A percentile compares a stretch with the other conserved stretches of the same genome.
These are phyloP conservation scores for Penicillium daleae DNA, from an alignment of 495 filamentous ascomycete genomes.

Conservation along the genomic window DNA sequence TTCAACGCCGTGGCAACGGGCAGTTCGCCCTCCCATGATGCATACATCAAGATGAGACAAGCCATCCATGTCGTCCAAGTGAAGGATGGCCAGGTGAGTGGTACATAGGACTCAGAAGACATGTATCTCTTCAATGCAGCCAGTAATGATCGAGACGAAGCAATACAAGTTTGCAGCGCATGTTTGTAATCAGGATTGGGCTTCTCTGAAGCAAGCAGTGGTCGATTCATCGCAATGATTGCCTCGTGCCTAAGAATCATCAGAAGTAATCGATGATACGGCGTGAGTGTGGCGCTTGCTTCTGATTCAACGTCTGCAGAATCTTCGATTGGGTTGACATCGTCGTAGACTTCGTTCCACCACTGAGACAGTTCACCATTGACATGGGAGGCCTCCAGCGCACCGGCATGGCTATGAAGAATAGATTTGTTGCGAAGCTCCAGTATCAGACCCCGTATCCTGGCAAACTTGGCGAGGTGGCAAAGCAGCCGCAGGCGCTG, in stretches of 20 bases:
- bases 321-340: constrained; percentile 39
- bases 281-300: constrained; percentile 17
- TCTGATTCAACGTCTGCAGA: constrained; percentile 3
- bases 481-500: constrained; percentile 36
- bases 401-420: constrained; percentile 38
- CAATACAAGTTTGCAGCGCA: constrained; percentile 50
- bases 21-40: constrained; percentile 46
- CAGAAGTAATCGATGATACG: constrained; percentile 44
- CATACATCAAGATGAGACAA: constrained; percentile 50
- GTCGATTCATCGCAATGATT: constrained; percentile 50
- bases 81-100: constrained; percentile 50
- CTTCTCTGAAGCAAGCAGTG: constrained; percentile 42
- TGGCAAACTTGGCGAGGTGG: constrained; percentile 47
- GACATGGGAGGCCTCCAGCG: constrained; percentile 41
- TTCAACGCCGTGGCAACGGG: constrained; percentile 34
- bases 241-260: constrained; percentile 46
- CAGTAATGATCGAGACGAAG: constrained; percentile 46
- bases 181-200: constrained; percentile 44
- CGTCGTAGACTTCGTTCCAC: constrained; percentile 54
- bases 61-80: constrained; percentile 57
- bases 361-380: constrained; percentile 45
- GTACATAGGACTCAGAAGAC: constrained; percentile 23
- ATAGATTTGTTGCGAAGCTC: constrained; percentile 54
- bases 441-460: constrained; percentile 46
- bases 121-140: constrained; percentile 36